Evolutionary conservation across 2,329 filamentous ascomycete genomes (phyloP).

Genomic region (Volutella citrinella): DNA sequence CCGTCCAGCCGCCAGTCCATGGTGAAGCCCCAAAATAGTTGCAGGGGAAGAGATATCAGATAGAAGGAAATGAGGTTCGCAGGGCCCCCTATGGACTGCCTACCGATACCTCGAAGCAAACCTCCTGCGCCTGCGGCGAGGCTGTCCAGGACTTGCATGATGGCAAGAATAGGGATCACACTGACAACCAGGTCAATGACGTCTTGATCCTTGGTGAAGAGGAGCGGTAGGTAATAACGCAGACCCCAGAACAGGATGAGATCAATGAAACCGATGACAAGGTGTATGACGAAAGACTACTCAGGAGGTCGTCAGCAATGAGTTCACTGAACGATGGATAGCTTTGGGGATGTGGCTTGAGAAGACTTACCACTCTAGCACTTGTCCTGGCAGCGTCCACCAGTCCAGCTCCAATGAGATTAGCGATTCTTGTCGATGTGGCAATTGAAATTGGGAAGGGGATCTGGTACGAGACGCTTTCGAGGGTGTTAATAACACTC

Average conservation of each 20-base stretch:
- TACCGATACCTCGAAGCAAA: constrained; percentile 79
- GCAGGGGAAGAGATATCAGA: constrained; percentile 77
- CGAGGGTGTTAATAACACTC: constrained; percentile 76
- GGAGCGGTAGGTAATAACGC: constrained; percentile 68
- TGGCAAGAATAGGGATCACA: constrained; percentile 76
- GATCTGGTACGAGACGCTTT: constrained; percentile 81
- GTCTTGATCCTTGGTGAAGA: constrained; percentile 73
- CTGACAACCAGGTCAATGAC: constrained; percentile 66
- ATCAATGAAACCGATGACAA: constrained; percentile 76
- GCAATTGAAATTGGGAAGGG: constrained; percentile 91
- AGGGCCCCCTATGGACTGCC: constrained; percentile 86
- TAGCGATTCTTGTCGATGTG: constrained; percentile 83
- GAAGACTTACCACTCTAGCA: constrained; percentile 65
- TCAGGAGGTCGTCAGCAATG: too few relatives aligned
- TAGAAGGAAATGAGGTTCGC: constrained; percentile 88
- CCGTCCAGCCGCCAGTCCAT: constrained; percentile 74
- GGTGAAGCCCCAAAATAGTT: constrained; percentile 74
- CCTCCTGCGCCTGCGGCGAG: constrained; percentile 78
- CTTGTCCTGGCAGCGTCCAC: constrained; percentile 76
- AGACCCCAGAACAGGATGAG: constrained; percentile 65
- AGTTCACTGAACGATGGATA: too few relatives aligned
- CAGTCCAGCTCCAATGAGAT: constrained; percentile 84
- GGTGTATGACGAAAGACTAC: constrained; percentile 58
- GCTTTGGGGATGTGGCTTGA: too few relatives aligned
- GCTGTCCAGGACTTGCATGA: constrained; percentile 88